These are phyloP conservation scores for Candida glucosophila DNA, from an alignment of 1,139 yeast species.

Conservation along the genomic window DNA sequence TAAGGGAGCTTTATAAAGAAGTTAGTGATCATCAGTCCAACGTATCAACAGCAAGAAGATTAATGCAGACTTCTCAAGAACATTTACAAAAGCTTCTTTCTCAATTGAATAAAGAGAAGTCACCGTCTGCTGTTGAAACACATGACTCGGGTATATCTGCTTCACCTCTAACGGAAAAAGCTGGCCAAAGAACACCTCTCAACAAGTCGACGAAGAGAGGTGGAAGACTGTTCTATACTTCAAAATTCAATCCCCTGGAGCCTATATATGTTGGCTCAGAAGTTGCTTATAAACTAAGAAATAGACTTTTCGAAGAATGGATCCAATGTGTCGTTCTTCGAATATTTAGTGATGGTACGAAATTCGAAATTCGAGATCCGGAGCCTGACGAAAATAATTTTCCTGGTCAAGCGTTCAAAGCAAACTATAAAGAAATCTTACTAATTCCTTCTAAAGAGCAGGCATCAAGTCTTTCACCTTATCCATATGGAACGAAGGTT, in stretches of 20 bases:
- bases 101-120: slow-evolving; percentile 10
- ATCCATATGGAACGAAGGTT: slow-evolving; percentile 73
- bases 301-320: slow-evolving; percentile 80
- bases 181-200: slow-evolving; percentile 4
- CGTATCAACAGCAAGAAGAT: slow-evolving; percentile 46
- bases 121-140: slow-evolving; percentile 8
- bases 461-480: slow-evolving; percentile 40
- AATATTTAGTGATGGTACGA: slow-evolving; percentile 66
- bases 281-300: slow-evolving; percentile 77
- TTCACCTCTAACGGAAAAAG: slow-evolving; percentile 1
- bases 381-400: slow-evolving; percentile 94
- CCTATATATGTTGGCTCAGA: slow-evolving; percentile 65
- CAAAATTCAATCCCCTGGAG: slow-evolving; percentile 49
- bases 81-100: slow-evolving; percentile 27
- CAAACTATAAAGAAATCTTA: slow-evolving; percentile 72
- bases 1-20: slow-evolving; percentile 30
- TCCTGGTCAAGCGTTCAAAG: slow-evolving; percentile 81
- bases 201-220: slow-evolving; percentile 16
- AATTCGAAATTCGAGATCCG: slow-evolving; percentile 87
- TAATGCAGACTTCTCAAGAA: slow-evolving; percentile 32
- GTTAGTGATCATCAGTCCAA: slow-evolving; percentile 47
- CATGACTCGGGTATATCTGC: slow-evolving; percentile 1
- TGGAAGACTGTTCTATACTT: slow-evolving; percentile 34
- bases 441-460: slow-evolving; percentile 52
- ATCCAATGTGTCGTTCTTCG: slow-evolving; percentile 87